phyloP scores from a whole-genome alignment of 352 stramenopile genomes.

The Thalassiosira allenii region DNA sequence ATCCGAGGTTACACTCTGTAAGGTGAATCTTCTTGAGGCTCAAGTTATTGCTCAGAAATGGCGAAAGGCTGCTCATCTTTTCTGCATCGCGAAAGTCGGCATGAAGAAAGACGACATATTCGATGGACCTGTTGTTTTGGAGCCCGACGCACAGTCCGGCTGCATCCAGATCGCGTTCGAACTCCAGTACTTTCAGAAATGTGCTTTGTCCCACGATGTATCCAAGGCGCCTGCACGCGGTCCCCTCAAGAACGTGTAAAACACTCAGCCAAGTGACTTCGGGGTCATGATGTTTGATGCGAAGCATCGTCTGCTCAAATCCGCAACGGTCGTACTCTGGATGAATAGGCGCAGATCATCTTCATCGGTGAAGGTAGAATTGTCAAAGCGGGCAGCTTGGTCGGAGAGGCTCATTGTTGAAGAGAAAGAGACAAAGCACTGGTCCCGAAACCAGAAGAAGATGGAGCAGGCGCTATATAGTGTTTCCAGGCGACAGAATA shows the following conservation, averaged over 20 bases:
- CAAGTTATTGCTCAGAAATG: constrained; percentile 23
- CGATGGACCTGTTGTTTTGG: neutral
- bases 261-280: neutral
- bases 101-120: neutral
- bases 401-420: too few relatives aligned
- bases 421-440: too few relatives aligned
- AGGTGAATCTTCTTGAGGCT: constrained; percentile 21
- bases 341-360: too few relatives aligned
- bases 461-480: too few relatives aligned
- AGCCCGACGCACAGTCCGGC: neutral
- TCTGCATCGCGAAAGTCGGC: neutral
- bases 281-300: constrained; percentile 17
- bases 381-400: too few relatives aligned
- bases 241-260: constrained; percentile 2
- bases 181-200: neutral
- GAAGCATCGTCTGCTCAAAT: too few relatives aligned
- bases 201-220: constrained; percentile 13
- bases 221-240: constrained; percentile 11
- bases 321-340: too few relatives aligned
- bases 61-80: constrained; percentile 3
- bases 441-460: too few relatives aligned
- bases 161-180: neutral
- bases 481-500: too few relatives aligned
- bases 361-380: too few relatives aligned
- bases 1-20: neutral